A percentile compares a stretch with the other conserved stretches of the same genome.
phyloP scores from a whole-genome alignment of 352 stramenopile species.

The Pythium monospermum region DNA sequence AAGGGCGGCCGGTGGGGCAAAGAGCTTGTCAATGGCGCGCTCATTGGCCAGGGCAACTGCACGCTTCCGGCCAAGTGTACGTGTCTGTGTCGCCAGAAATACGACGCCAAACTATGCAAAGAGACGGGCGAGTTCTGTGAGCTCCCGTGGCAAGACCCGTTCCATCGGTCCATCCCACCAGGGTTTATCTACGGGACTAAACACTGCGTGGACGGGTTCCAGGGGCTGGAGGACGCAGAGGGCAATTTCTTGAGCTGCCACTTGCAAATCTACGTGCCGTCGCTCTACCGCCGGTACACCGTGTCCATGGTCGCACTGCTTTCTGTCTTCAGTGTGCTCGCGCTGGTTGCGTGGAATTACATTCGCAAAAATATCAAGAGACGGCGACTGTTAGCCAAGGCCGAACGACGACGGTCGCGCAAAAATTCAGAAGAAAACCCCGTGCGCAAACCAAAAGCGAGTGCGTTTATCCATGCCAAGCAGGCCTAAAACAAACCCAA shows the following conservation, averaged over 20 bases:
- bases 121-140: conserved; percentile 74
- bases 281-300: conserved; percentile 75
- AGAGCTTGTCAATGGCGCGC: conserved; percentile 62
- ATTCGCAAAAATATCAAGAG: conserved; percentile 78
- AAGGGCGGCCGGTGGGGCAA: conserved; percentile 68
- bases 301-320: conserved; percentile 70
- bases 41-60: conserved; percentile 90
- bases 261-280: conserved; percentile 93
- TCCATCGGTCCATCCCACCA: conserved; percentile 57
- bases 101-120: conserved; percentile 61
- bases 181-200: conserved; percentile 91
- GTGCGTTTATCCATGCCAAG: conserved; percentile 60
- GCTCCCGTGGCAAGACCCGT: conserved; percentile 78
- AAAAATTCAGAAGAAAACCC: conserved; percentile 63
- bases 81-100: conserved; percentile 87
- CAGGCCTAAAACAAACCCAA: conserved; percentile 34
- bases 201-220: conserved; percentile 90
- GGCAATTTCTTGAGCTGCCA: conserved; percentile 93
- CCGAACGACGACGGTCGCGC: conserved; percentile 81
- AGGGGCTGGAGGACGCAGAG: conserved; percentile 87
- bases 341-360: conserved; percentile 80
- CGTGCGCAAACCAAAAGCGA: conserved; percentile 30
- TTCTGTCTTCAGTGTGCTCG: conserved; percentile 57
- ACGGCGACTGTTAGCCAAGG: conserved; percentile 85
- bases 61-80: conserved; percentile 89